Evolutionary conservation across 1,284 basidiomycete species (phyloP).

Genomic region (Cutaneotrichosporon curvatum): DNA sequence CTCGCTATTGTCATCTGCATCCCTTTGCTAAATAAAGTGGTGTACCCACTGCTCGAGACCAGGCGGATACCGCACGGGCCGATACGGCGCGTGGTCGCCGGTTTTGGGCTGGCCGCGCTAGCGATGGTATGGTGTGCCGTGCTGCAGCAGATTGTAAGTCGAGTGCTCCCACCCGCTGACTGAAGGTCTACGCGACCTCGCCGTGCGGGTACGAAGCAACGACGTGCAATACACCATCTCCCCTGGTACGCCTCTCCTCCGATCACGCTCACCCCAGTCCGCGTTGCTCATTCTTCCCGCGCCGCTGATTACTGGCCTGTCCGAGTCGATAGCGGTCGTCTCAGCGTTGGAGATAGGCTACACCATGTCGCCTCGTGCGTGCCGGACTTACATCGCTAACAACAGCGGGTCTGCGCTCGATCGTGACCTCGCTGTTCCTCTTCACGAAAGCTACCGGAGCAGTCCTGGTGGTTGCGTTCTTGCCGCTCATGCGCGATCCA

Average conservation of each 20-base stretch:
- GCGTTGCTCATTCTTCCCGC: constrained; percentile 26
- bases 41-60: constrained; percentile 46
- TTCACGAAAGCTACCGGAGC: constrained; percentile 23
- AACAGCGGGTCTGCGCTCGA: constrained; percentile 21
- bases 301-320: constrained; percentile 21
- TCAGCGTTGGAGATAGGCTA: constrained; percentile 26
- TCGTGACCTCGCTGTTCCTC: constrained; percentile 24
- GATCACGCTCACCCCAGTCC: constrained; percentile 15
- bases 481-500: constrained; percentile 26
- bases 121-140: constrained; percentile 27
- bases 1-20: constrained; percentile 41
- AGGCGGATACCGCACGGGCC: constrained; percentile 30
- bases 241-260: constrained; percentile 9
- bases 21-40: constrained; percentile 47
- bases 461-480: constrained; percentile 18
- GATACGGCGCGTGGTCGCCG: constrained; percentile 29
- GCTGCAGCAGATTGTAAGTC: constrained; percentile 19
- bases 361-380: constrained; percentile 26
- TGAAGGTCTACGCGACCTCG: constrained; percentile 48
- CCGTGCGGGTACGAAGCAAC: constrained; percentile 45
- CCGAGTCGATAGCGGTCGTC: constrained; percentile 24
- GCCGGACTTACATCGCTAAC: background rate
- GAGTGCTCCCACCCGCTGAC: constrained; percentile 40
- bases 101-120: constrained; percentile 31
- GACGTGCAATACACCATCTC: constrained; percentile 14